Evolutionary conservation across 2,329 filamentous ascomycete species (phyloP).

Genomic region (Dothistroma septosporum): DNA sequence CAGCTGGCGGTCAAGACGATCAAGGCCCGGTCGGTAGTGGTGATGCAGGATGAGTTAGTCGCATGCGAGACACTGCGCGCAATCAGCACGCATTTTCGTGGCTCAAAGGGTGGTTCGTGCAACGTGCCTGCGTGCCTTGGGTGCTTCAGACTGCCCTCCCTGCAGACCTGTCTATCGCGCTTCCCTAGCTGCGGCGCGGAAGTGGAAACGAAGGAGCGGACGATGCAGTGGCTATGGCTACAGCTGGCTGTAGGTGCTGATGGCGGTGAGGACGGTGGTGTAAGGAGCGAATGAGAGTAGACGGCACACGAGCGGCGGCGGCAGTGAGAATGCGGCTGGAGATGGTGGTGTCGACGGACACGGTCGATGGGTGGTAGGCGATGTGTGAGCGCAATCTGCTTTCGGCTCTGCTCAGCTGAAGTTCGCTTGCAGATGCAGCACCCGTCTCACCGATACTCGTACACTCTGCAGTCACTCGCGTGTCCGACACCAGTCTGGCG

Average conservation of each 20-base stretch:
- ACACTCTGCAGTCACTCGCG: background rate
- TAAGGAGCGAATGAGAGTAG: background rate
- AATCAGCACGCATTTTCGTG: constrained; percentile 15
- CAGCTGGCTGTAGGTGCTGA: background rate
- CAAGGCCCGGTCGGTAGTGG: constrained; percentile 4
- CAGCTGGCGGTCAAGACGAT: constrained; percentile 3
- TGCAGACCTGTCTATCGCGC: constrained; percentile 10
- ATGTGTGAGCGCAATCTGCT: background rate
- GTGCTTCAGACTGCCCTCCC: constrained; percentile 1
- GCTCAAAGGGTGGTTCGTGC: constrained; percentile 19
- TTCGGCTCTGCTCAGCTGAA: background rate
- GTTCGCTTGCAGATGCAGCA: background rate
- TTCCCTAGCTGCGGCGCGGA: constrained; percentile 10
- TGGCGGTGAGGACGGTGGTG: constrained; percentile 4
- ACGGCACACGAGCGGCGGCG: background rate
- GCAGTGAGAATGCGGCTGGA: background rate
- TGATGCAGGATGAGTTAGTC: constrained; percentile 9
- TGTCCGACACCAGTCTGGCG: background rate
- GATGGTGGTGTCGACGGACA: background rate
- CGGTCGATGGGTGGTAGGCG: too few species aligned
- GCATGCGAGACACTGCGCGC: constrained; percentile 7
- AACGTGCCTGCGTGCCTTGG: constrained; percentile 13
- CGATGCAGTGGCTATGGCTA: too few species aligned
- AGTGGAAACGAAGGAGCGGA: constrained; percentile 2
- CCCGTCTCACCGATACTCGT: background rate